phyloP scores from a whole-genome alignment of 495 filamentous ascomycete genomes.

The Copromyces sp. region DNA sequence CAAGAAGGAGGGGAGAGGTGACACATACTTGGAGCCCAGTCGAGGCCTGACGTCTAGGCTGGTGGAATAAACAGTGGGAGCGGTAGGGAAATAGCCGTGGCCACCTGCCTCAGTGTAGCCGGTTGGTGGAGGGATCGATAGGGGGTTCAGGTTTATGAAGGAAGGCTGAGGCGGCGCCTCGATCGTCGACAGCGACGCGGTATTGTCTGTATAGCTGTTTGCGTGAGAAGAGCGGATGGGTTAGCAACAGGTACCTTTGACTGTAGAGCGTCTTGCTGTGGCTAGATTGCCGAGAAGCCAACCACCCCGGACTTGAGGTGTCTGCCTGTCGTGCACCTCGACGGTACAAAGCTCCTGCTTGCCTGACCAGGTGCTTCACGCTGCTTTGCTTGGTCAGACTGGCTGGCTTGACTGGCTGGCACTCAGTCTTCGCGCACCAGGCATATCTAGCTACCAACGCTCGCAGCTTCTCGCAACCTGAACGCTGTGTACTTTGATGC shows the following conservation, averaged over 20 bases:
- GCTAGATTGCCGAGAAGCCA: not conserved
- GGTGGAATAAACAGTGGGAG: slow-evolving; percentile 33
- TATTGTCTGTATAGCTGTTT: not conserved
- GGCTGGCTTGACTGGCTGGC: not conserved
- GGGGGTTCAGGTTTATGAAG: slow-evolving; percentile 33
- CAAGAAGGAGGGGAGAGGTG: slow-evolving; percentile 10
- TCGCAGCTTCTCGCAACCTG: slow-evolving; percentile 18
- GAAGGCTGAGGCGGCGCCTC: slow-evolving; percentile 37
- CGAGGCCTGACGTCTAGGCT: slow-evolving; percentile 39
- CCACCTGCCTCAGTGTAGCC: slow-evolving; percentile 33
- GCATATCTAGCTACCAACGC: not conserved
- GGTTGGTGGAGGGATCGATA: slow-evolving; percentile 31
- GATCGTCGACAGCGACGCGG: slow-evolving; percentile 31
- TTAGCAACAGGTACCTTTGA: not conserved
- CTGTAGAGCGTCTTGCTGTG: not conserved
- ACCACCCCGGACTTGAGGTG: not conserved
- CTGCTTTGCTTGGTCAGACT: not conserved
- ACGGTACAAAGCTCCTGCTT: not conserved
- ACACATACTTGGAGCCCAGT: slow-evolving; percentile 42
- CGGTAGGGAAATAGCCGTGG: slow-evolving; percentile 31
- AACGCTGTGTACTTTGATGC: slow-evolving; percentile 16
- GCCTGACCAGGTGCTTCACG: not conserved
- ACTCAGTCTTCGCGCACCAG: not conserved
- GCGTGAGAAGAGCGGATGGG: not conserved
- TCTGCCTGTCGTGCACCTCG: not conserved